Conservation (phyloP, 345 rosid species). For the Noccaea caerulescens region DNA sequence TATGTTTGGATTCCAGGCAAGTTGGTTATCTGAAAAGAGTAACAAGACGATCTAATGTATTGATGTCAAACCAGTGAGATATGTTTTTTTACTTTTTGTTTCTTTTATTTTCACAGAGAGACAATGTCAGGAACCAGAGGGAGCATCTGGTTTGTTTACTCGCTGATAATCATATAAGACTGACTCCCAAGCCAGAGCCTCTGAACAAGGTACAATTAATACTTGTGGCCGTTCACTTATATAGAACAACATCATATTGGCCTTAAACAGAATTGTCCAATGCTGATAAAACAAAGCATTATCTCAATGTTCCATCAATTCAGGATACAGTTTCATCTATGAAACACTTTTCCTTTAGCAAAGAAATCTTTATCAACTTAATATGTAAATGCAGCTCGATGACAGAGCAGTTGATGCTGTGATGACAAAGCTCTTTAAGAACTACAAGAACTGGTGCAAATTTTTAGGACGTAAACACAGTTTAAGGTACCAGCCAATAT, state of each 20-base stretch:
- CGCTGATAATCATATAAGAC: slow-evolving; percentile 83
- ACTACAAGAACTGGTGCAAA: slow-evolving; percentile 94
- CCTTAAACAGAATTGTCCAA: slow-evolving; percentile 17
- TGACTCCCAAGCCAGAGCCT: slow-evolving; percentile 91
- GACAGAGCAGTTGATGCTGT: slow-evolving; percentile 94
- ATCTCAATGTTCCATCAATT: slow-evolving; percentile 3
- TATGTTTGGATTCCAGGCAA: slow-evolving; percentile 97
- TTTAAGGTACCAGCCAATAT: slow-evolving; percentile 60
- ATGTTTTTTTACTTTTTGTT: slow-evolving; percentile 19
- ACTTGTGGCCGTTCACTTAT: slow-evolving; percentile 15
- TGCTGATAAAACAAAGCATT: slow-evolving; percentile 5
- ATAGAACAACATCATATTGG: slow-evolving; percentile 21
- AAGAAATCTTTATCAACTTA: neutral
- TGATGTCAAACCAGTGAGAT: slow-evolving; percentile 22
- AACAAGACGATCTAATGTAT: slow-evolving; percentile 7
- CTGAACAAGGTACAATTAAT: slow-evolving; percentile 68
- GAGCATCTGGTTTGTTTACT: slow-evolving; percentile 90
- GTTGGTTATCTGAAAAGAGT: slow-evolving; percentile 33
- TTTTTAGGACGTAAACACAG: slow-evolving; percentile 94
- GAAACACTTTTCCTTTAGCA: slow-evolving; percentile 5
- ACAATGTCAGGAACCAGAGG: slow-evolving; percentile 93
- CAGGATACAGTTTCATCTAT: slow-evolving; percentile 17
- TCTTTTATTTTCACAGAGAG: slow-evolving; percentile 63
- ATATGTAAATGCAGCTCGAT: slow-evolving; percentile 69
- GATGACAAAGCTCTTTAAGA: slow-evolving; percentile 84